Evolutionary conservation across 1,139 yeast genomes (phyloP).

Genomic region (Geotrichum macrosporum): DNA sequence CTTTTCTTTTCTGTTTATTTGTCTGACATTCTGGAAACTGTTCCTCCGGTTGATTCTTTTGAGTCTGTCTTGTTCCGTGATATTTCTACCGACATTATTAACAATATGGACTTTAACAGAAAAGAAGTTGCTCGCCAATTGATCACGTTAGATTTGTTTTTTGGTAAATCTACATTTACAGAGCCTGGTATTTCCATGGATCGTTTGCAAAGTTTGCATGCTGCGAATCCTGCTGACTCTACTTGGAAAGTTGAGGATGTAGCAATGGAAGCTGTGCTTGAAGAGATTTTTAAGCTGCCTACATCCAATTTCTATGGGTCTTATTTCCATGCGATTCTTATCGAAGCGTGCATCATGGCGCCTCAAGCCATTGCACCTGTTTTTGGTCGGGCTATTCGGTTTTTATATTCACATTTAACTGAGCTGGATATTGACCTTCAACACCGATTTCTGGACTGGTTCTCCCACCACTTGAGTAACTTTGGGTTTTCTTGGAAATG

Average conservation of each 20-base stretch:
- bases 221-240: conserved; percentile 31
- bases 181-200: conserved; percentile 83
- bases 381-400: conserved; percentile 88
- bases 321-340: conserved; percentile 81
- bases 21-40: conserved; percentile 57
- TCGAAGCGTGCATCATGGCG: conserved; percentile 80
- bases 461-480: conserved; percentile 86
- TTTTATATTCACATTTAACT: conserved; percentile 64
- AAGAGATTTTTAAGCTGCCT: conserved; percentile 75
- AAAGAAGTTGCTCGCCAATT: conserved; percentile 83
- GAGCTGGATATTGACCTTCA: conserved; percentile 72
- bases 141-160: conserved; percentile 68
- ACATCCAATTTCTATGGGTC: conserved; percentile 12
- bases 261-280: conserved; percentile 75
- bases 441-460: conserved; percentile 80
- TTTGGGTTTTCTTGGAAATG: conserved; percentile 97
- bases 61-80: conserved; percentile 68
- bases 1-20: conserved; percentile 63
- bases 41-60: conserved; percentile 61
- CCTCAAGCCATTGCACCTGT: conserved; percentile 94
- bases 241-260: conserved; percentile 93
- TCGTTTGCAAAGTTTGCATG: conserved; percentile 51
- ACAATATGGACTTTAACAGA: conserved; percentile 82
- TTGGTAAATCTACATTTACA: conserved; percentile 66
- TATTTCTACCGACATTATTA: conserved; percentile 65